phyloP scores from a whole-genome alignment of 352 stramenopile species.

The Ophiocytium majus region DNA sequence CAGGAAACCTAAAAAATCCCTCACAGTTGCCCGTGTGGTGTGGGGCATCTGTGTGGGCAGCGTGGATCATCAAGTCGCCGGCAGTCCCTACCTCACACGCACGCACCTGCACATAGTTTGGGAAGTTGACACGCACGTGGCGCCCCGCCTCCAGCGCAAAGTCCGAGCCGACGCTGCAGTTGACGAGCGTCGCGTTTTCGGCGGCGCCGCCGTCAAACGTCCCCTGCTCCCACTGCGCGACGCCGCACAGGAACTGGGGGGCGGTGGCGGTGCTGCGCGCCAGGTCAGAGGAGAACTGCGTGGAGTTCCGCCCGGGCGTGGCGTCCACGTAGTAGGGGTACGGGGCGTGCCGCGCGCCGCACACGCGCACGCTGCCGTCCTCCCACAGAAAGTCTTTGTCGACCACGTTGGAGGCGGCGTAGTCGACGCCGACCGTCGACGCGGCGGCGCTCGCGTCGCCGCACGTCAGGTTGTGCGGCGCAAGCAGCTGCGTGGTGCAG shows the following conservation, averaged over 20 bases:
- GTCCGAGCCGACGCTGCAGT: constrained; percentile 57
- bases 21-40: no score
- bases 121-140: constrained; percentile 79
- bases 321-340: constrained; percentile 45
- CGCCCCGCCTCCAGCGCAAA: constrained; percentile 67
- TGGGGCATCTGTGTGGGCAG: no score
- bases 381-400: background rate
- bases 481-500: background rate
- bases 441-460: background rate
- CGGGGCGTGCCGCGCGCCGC: constrained; percentile 62
- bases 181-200: constrained; percentile 58
- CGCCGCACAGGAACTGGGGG: constrained; percentile 67
- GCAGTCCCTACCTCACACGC: no score
- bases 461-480: constrained; percentile 13
- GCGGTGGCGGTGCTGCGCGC: constrained; percentile 32
- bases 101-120: constrained; percentile 74
- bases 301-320: constrained; percentile 35
- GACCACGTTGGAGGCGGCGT: no score
- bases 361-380: constrained; percentile 45
- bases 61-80: no score
- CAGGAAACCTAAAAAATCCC: no score
- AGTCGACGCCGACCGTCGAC: no score
- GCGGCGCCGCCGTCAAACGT: constrained; percentile 68
- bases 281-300: constrained; percentile 43
- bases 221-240: constrained; percentile 82